Conservation (phyloP, 2,329 filamentous ascomycete species). For the Zymoseptoria passerinii region DNA sequence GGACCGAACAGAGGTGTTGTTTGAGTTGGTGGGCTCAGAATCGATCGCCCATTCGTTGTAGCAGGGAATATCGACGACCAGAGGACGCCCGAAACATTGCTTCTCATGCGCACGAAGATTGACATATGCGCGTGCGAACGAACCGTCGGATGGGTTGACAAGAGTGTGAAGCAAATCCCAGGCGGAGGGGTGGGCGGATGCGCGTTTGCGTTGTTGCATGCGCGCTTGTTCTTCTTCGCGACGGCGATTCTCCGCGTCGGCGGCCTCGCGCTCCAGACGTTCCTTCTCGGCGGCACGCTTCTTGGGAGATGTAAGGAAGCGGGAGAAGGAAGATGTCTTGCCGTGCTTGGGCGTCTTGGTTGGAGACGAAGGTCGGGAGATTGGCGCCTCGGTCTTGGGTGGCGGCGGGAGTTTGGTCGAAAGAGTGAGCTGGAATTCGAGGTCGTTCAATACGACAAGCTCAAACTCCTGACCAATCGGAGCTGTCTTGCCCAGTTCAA, state of each 20-base stretch:
- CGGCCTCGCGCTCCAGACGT: constrained; percentile 71
- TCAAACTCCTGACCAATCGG: constrained; percentile 98
- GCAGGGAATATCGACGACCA: constrained; percentile 80
- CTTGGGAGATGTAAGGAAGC: constrained; percentile 88
- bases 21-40: constrained; percentile 60
- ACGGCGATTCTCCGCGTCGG: constrained; percentile 50
- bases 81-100: constrained; percentile 78
- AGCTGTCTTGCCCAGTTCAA: constrained; percentile 83
- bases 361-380: constrained; percentile 44
- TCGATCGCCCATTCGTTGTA: constrained; percentile 99
- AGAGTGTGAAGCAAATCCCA: constrained; percentile 84
- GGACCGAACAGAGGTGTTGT: constrained; percentile 72
- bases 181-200: constrained; percentile 57
- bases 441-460: constrained; percentile 88
- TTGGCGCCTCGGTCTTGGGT: constrained; percentile 31
- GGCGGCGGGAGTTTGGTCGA: constrained; percentile 77
- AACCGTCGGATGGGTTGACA: constrained; percentile 77
- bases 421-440: constrained; percentile 97
- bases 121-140: constrained; percentile 88
- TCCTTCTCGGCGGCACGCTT: constrained; percentile 87
- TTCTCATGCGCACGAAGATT: constrained; percentile 88
- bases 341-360: constrained; percentile 55
- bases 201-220: constrained; percentile 40
- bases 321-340: constrained; percentile 83
- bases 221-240: constrained; percentile 32